Percentiles rank a stretch among this genome's conserved stretches.
These are phyloP conservation scores for Phytophthora ohioensis DNA, from an alignment of 352 stramenopile genomes.

Conservation along the genomic window DNA sequence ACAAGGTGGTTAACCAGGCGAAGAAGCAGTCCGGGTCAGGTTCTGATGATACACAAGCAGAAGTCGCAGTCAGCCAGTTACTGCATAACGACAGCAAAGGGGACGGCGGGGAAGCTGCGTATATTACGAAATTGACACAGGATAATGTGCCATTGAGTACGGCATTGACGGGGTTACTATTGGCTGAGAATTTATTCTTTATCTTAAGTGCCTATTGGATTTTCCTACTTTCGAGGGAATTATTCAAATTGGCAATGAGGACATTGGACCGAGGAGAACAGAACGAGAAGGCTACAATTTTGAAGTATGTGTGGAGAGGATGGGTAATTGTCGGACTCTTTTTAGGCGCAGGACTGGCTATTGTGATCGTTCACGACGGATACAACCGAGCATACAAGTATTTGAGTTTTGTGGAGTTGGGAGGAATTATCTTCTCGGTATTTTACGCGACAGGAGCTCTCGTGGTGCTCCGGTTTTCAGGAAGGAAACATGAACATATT, in stretches of 20 bases:
- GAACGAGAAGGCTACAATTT: constrained; percentile 61
- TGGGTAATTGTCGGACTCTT: constrained; percentile 48
- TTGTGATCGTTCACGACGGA: constrained; percentile 55
- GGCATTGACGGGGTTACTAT: constrained; percentile 53
- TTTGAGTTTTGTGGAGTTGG: constrained; percentile 62
- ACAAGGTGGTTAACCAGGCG: constrained; percentile 27
- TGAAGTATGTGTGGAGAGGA: constrained; percentile 51
- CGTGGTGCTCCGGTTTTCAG: constrained; percentile 50
- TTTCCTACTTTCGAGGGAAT: constrained; percentile 58
- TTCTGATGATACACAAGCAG: constrained; percentile 19
- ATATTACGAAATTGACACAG: constrained; percentile 70
- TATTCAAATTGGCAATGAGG: constrained; percentile 70
- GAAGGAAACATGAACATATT: constrained; percentile 75
- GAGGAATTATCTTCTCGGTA: constrained; percentile 57
- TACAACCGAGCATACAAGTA: constrained; percentile 64
- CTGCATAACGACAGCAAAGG: constrained; percentile 52
- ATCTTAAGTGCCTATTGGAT: constrained; percentile 78
- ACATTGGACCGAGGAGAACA: constrained; percentile 61
- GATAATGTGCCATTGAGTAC: constrained; percentile 48
- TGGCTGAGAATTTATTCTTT: constrained; percentile 72
- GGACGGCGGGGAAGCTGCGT: constrained; percentile 66
- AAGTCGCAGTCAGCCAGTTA: constrained; percentile 36
- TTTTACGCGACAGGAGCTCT: constrained; percentile 55
- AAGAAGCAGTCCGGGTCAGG: constrained; percentile 19
- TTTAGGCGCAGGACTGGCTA: constrained; percentile 41